A percentile compares a stretch with the other conserved stretches of the same genome.
Conservation (phyloP, 345 rosid species). For the Trapa bicornis region DNA sequence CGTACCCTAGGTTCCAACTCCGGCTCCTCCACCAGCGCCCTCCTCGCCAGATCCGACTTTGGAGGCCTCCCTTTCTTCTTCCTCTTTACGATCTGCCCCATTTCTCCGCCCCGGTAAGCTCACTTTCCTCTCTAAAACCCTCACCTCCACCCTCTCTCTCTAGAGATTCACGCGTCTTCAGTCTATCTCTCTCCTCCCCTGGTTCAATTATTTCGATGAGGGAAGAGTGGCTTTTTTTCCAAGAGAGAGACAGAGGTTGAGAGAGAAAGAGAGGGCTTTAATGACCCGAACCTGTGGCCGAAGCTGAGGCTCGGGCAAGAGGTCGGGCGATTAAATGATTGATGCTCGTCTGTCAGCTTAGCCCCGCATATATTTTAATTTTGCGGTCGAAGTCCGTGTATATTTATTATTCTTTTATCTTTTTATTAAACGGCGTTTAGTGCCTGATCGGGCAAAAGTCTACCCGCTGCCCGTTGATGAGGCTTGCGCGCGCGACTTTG, state of each 20-base stretch:
- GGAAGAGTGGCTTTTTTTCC: constrained; percentile 16
- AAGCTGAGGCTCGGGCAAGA: constrained; percentile 27
- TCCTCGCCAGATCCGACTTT: constrained; percentile 76
- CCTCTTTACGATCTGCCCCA: constrained; percentile 89
- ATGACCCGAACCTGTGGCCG: constrained; percentile 27
- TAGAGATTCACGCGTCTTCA: background rate
- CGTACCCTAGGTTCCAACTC: constrained; percentile 17
- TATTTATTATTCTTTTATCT: background rate
- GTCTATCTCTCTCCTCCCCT: background rate
- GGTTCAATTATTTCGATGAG: background rate
- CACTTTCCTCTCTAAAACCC: constrained; percentile 29
- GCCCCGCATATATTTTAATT: background rate
- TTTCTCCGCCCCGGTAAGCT: constrained; percentile 21
- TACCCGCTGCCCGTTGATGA: background rate
- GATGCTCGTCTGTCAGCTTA: background rate
- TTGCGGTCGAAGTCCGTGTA: too few relatives aligned
- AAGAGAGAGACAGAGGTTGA: background rate
- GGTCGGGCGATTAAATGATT: constrained; percentile 23
- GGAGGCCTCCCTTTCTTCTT: constrained; percentile 96
- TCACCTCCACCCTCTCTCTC: constrained; percentile 15
- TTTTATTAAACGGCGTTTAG: background rate
- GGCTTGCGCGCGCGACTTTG: background rate
- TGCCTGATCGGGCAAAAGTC: background rate
- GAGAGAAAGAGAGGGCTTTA: constrained; percentile 7
- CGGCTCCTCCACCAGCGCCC: constrained; percentile 12